These are phyloP conservation scores for Mycena rosella DNA, from an alignment of 768 basidiomycete species.

Conservation along the genomic window DNA sequence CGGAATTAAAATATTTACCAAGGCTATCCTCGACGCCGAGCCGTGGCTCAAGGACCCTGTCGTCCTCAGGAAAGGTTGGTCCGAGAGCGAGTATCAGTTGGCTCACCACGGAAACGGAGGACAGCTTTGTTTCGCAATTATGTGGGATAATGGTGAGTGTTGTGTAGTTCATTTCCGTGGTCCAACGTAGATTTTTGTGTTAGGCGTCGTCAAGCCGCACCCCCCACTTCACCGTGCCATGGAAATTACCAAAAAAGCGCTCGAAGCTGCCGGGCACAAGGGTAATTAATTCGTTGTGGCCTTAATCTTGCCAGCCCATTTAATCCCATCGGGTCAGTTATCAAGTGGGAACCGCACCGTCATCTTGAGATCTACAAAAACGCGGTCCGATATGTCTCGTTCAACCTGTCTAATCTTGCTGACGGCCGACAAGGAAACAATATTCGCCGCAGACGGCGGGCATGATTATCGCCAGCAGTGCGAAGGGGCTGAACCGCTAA, in stretches of 20 bases:
- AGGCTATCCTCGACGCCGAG: conserved; percentile 60
- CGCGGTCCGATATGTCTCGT: conserved; percentile 44
- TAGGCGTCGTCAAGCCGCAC: conserved; percentile 57
- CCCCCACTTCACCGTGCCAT: conserved; percentile 68
- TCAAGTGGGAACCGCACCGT: conserved; percentile 72
- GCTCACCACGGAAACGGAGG: conserved; percentile 60
- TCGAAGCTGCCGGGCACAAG: conserved; percentile 64
- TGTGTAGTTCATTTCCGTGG: background rate
- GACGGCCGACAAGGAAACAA: conserved; percentile 48
- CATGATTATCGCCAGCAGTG: conserved; percentile 62
- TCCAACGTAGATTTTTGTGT: conserved; percentile 25
- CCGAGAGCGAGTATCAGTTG: conserved; percentile 57
- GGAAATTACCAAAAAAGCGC: conserved; percentile 56
- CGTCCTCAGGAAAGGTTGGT: conserved; percentile 62
- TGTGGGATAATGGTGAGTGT: conserved; percentile 59
- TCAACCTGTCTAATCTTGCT: background rate
- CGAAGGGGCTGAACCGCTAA: conserved; percentile 69
- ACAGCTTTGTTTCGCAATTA: conserved; percentile 62
- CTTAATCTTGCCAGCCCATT: too few relatives aligned
- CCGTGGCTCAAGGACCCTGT: conserved; percentile 72
- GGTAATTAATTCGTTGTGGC: conserved; percentile 44
- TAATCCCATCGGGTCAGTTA: conserved; percentile 55
- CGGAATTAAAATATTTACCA: conserved; percentile 67
- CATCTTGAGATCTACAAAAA: conserved; percentile 65
- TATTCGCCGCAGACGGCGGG: conserved; percentile 64